Base-by-base conservation (phyloP, 257 asterid species). In the Capsicum baccatum region DNA sequence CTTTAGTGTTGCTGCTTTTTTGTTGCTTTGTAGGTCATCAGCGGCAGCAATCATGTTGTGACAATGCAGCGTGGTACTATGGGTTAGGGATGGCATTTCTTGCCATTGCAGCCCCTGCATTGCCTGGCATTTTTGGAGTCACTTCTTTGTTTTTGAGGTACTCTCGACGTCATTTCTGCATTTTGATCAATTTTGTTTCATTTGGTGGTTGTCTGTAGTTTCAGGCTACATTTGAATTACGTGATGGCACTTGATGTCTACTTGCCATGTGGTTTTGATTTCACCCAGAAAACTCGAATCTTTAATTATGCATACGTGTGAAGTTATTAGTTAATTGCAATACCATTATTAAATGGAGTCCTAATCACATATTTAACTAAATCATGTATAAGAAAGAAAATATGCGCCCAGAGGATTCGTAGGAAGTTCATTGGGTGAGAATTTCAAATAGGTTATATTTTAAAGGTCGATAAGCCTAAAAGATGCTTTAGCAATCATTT, bases 101-200 rank as follows among this genome's bases (percentile, higher is more conserved):
- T 82, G 96, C 99, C 67, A 87, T 94, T 83, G 91, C 94, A 59
- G 84, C 94, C 80, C 98, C 98, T 84, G 84, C 97, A 79, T 83
- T 97, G 84, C 99, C 99, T 73, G 92, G 88, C 79, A 35, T 95
- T 84, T 87, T 95, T 47, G 99, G 99, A 85, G 82, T 93, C 85
- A 89, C 94, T 84, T 97, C 99, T 85, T 90, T 97, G 9, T 97
- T 97, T 91, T 48, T 87, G 83, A 97, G 98, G 99, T 76, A 76
- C 81, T 54, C 33, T 52, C 19, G 0, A 74, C 60, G 1, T 1
- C 13, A 8, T 50, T 21, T 76, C 8, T 76, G 63, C 63, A 52
- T 52, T 76, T 14, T 15, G 4, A 55, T 76, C 47, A 21, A 21
- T 74, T 74, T 50, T 50, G 44, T 74, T 60, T 21, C 62, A 21